Evolutionary conservation across 177 flowering plant genomes (phyloP), one percentile per base, ranked within the genome.

Genomic region (Vitis hybrid): DNA sequence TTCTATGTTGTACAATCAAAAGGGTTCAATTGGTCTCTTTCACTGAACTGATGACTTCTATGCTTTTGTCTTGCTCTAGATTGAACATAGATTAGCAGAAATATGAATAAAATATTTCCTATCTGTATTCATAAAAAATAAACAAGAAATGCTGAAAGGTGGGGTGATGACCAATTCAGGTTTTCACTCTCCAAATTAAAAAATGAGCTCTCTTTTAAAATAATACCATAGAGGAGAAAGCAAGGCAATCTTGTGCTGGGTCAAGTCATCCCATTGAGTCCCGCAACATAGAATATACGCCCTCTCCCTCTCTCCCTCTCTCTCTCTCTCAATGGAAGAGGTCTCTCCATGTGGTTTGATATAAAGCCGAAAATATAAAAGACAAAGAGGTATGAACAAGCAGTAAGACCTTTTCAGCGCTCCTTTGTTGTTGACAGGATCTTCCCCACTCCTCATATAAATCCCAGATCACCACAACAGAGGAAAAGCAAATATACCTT

Each of bases 41-140:
- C 80, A 16, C 8, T 21, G 56, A 9, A 66, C 21, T 70, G 80
- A 73, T 77, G 76, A 77, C 57, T 73, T 70, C 71, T n/a, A 77
- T 69, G 76, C 30, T 64, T 10, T 3, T 11, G n/a, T 62, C 51
- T 9, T 35, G 50, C 15, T 32, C 16, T 14, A 14, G 1, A 48
- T 24, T 64, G 12, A 71, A 61, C n/a, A 63, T 19, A 11, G 16
- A 62, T 63, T 63, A 10, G 16, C 7, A 18, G 7, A 16, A 18
- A 57, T 57, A 11, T 6, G 11, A 57, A 57, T 57, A 18, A 15
- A 6, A 57, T 11, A 57, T 6, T 57, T 2, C 60, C 18, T 12
- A 61, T 19, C 15, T 2, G 30, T 6, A 61, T 6, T 30, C 32
- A 46, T n/a, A 64, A 64, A 18, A 49, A 64, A 12, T 4, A 13